These are phyloP conservation scores for Alopecurus myosuroides DNA, from an alignment of 176 grass and related monocot genomes.

Conservation along the genomic window DNA sequence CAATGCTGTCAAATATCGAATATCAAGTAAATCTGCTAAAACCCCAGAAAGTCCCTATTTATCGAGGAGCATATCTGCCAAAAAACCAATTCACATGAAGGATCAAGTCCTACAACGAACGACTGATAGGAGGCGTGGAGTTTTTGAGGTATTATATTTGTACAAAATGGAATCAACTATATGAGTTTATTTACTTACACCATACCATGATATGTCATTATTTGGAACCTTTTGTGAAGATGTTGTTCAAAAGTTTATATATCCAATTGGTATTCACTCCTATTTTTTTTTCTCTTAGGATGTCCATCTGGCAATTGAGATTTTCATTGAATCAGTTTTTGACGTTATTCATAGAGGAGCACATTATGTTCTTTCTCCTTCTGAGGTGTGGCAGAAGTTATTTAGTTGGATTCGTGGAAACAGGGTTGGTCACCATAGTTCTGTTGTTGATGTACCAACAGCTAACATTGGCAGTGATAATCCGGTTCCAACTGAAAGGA, in stretches of 20 bases:
- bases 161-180: not conserved
- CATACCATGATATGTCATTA: not conserved
- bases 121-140: conserved; percentile 85
- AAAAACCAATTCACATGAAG: conserved; percentile 54
- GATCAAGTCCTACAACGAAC: conserved; percentile 74
- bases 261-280: not conserved
- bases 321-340: conserved; percentile 92
- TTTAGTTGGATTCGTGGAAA: conserved; percentile 56
- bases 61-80: conserved; percentile 25
- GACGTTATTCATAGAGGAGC: conserved; percentile 72
- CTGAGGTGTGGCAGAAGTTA: conserved; percentile 68
- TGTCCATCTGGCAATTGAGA: conserved; percentile 92
- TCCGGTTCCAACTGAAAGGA: conserved; percentile 65
- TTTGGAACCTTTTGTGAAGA: not conserved
- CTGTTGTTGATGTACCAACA: conserved; percentile 49
- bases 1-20: conserved; percentile 48
- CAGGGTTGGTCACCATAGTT: conserved; percentile 20
- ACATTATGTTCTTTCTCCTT: conserved; percentile 90
- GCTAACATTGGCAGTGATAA: conserved; percentile 64
- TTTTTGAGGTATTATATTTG: conserved; percentile 68
- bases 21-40: conserved; percentile 28
- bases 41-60: conserved; percentile 23
- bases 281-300: conserved; percentile 39
- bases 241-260: not conserved
- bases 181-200: conserved; percentile 1